Conservation (phyloP, 805 yeast species). For the Zygosaccharomyces gambellarensis region DNA sequence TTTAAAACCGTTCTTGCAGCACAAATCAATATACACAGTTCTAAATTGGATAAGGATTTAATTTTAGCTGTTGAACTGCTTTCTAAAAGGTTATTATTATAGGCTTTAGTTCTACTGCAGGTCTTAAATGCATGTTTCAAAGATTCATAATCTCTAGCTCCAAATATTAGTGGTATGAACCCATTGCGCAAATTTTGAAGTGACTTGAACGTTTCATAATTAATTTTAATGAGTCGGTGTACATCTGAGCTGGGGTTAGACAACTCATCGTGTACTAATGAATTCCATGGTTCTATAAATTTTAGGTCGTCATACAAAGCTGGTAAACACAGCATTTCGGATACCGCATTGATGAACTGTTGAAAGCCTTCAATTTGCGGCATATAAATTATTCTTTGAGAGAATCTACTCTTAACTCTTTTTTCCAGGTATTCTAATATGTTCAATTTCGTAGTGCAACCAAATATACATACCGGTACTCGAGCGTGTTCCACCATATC, state of each 20-base stretch:
- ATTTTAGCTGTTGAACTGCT: conserved; percentile 26
- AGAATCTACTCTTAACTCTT: conserved; percentile 83
- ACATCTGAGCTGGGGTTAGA: conserved; percentile 32
- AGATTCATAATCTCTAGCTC: conserved; percentile 28
- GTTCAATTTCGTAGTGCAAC: conserved; percentile 69
- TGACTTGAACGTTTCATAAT: conserved; percentile 58
- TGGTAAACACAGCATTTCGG: conserved; percentile 33
- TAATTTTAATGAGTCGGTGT: conserved; percentile 38
- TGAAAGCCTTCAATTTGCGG: conserved; percentile 46
- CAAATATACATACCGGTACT: conserved; percentile 75
- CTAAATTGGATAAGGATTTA: conserved; percentile 59
- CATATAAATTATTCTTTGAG: conserved; percentile 67
- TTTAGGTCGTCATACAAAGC: conserved; percentile 16
- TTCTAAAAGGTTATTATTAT: conserved; percentile 28
- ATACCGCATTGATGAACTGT: conserved; percentile 47
- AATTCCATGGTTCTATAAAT: conserved; percentile 41
- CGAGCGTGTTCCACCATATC: conserved; percentile 73
- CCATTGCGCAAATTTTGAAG: conserved; percentile 46
- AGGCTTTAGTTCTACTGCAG: conserved; percentile 20
- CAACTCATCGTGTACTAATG: conserved; percentile 31
- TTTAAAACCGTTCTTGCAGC: conserved; percentile 68
- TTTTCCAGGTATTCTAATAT: conserved; percentile 82
- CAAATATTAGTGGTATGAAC: conserved; percentile 40
- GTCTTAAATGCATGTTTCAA: conserved; percentile 21
- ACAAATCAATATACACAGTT: conserved; percentile 63